phyloP scores from a whole-genome alignment of 768 basidiomycete genomes.

The Chalciporus piperatus region DNA sequence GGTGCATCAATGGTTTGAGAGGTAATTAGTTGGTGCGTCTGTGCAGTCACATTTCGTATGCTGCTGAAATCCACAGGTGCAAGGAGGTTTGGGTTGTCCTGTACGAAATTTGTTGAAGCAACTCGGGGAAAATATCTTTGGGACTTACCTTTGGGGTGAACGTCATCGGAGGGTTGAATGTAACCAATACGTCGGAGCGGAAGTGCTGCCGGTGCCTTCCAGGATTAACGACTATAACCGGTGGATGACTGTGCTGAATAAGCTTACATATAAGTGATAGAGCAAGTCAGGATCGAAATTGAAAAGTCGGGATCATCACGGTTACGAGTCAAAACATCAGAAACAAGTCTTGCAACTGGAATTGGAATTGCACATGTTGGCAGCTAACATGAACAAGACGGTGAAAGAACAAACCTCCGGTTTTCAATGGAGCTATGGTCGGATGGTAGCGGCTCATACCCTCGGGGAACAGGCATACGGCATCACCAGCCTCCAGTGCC shows the following conservation, averaged over 20 bases:
- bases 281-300: conserved; percentile 71
- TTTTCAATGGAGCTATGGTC: conserved; percentile 83
- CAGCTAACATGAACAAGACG: not conserved
- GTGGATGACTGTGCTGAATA: not conserved
- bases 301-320: conserved; percentile 66
- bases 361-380: conserved; percentile 23
- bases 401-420: conserved; percentile 58
- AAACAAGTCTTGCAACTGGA: conserved; percentile 75
- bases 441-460: conserved; percentile 85
- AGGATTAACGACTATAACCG: not conserved
- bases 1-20: conserved; percentile 82
- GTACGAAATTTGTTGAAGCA: not conserved
- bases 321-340: conserved; percentile 72
- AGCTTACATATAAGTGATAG: conserved; percentile 75
- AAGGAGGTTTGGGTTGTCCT: conserved; percentile 73
- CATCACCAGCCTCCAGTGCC: conserved; percentile 76
- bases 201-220: conserved; percentile 81
- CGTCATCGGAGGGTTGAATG: conserved; percentile 68
- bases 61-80: conserved; percentile 59
- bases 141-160: conserved; percentile 57
- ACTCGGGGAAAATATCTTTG: not conserved
- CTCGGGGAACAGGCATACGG: conserved; percentile 83
- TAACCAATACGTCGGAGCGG: conserved; percentile 83
- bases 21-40: conserved; percentile 67
- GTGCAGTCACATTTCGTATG: conserved; percentile 59